Evolutionary conservation across 192 early-diverging fungal genomes (phyloP).

Genomic region (Coemansia nantahalensis): DNA sequence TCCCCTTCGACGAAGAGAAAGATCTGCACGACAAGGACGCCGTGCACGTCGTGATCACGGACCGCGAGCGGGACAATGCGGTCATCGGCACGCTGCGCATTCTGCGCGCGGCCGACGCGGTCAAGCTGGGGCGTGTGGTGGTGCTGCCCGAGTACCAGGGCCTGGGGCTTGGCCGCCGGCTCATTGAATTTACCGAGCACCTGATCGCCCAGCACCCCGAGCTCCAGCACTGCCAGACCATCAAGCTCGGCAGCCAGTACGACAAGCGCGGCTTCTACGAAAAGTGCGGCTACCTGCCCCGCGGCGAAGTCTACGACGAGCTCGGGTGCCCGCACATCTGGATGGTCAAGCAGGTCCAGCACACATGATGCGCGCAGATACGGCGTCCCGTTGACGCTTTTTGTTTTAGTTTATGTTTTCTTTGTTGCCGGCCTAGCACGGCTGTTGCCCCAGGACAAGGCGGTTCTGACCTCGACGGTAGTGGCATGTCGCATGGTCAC

Average conservation of each 20-base stretch:
- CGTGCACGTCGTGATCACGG: constrained; percentile 19
- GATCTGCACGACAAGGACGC: constrained; percentile 27
- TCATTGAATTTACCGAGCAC: constrained; percentile 19
- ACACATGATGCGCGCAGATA: neutral
- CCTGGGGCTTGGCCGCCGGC: constrained; percentile 18
- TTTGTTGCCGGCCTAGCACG: too few species aligned
- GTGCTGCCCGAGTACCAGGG: constrained; percentile 45
- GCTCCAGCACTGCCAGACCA: neutral
- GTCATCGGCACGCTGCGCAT: constrained; percentile 39
- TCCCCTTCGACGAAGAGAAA: constrained; percentile 24
- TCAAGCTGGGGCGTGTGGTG: constrained; percentile 38
- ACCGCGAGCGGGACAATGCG: neutral
- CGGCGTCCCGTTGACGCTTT: neutral
- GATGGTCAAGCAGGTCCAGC: constrained; percentile 34
- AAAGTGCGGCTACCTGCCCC: constrained; percentile 28
- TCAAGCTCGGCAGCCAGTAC: constrained; percentile 36
- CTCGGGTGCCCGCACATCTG: constrained; percentile 33
- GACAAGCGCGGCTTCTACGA: constrained; percentile 40
- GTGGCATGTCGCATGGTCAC: too few species aligned
- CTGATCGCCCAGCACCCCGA: constrained; percentile 3
- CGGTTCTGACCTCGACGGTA: too few species aligned
- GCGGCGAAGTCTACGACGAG: constrained; percentile 34
- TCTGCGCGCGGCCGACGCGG: constrained; percentile 2
- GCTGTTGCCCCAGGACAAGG: neutral
- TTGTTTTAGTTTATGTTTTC: too few species aligned